Evolutionary conservation across 192 early-diverging fungal species (phyloP).

Genomic region (Mortierella alpina): DNA sequence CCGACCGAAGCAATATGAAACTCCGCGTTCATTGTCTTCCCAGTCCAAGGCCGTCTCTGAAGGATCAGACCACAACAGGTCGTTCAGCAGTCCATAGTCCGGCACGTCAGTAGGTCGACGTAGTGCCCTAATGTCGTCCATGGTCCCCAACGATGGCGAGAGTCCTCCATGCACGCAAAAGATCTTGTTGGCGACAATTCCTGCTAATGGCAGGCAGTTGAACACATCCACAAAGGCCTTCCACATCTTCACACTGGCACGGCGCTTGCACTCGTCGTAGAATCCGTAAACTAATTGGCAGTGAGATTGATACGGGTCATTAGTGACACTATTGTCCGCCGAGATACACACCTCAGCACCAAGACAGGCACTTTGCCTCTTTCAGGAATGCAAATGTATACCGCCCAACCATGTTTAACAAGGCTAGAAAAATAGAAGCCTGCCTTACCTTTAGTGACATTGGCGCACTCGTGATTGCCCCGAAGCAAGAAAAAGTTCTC

Average conservation of each 20-base stretch:
- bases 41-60: slow-evolving; percentile 80
- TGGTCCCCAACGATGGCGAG: slow-evolving; percentile 78
- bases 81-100: slow-evolving; percentile 91
- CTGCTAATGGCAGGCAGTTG: slow-evolving; percentile 92
- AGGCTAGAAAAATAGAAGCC: neutral
- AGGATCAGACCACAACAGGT: slow-evolving; percentile 95
- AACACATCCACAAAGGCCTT: slow-evolving; percentile 94
- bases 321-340: no score
- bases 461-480: slow-evolving; percentile 97
- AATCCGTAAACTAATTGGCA: slow-evolving; percentile 85
- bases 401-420: neutral
- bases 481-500: slow-evolving; percentile 98
- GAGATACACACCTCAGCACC: no score
- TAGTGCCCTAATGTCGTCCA: slow-evolving; percentile 89
- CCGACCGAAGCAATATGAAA: slow-evolving; percentile 93
- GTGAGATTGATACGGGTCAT: no score
- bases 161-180: slow-evolving; percentile 97
- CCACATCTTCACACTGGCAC: slow-evolving; percentile 90
- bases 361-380: no score
- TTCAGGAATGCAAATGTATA: neutral
- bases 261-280: slow-evolving; percentile 96
- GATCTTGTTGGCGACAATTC: slow-evolving; percentile 91
- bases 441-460: slow-evolving; percentile 82
- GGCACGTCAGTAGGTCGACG: slow-evolving; percentile 90
- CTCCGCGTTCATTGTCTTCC: slow-evolving; percentile 97